Evolutionary conservation across 352 stramenopile genomes (phyloP).

Genomic region (Hyaloperonospora brassicae): DNA sequence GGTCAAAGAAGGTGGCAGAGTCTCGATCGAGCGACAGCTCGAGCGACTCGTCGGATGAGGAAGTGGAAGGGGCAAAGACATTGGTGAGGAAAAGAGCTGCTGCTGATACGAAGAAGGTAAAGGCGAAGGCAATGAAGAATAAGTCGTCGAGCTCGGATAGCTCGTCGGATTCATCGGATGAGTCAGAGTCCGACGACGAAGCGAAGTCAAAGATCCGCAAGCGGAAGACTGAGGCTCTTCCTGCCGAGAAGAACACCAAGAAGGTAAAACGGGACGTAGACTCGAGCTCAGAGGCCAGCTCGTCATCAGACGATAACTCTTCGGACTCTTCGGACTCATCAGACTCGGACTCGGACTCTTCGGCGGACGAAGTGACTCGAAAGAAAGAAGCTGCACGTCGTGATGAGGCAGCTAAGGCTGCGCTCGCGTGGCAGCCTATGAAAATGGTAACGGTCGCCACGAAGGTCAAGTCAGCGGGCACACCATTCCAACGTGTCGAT

Average conservation of each 20-base stretch:
- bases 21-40: slow-evolving; percentile 41
- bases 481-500: slow-evolving; percentile 97
- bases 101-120: slow-evolving; percentile 8
- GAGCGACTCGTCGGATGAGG: slow-evolving; percentile 44
- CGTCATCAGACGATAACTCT: slow-evolving; percentile 34
- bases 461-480: slow-evolving; percentile 80
- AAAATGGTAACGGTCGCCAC: slow-evolving; percentile 62
- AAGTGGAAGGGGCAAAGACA: slow-evolving; percentile 21
- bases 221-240: slow-evolving; percentile 40
- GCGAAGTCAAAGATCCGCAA: slow-evolving; percentile 39
- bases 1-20: slow-evolving; percentile 27
- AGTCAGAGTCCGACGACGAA: no score
- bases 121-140: background rate
- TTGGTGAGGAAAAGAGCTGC: slow-evolving; percentile 22
- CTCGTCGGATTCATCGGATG: no score
- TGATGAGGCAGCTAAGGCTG: slow-evolving; percentile 75
- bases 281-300: slow-evolving; percentile 35
- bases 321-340: slow-evolving; percentile 42
- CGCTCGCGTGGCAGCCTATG: slow-evolving; percentile 88
- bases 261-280: slow-evolving; percentile 32
- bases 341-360: slow-evolving; percentile 45
- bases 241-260: slow-evolving; percentile 27
- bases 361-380: slow-evolving; percentile 48
- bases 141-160: slow-evolving; percentile 26
- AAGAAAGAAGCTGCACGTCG: slow-evolving; percentile 74